Percentiles rank a stretch among this genome's conserved stretches.
Conservation (phyloP, 768 basidiomycete species). For the Trametes cinnabarina region DNA sequence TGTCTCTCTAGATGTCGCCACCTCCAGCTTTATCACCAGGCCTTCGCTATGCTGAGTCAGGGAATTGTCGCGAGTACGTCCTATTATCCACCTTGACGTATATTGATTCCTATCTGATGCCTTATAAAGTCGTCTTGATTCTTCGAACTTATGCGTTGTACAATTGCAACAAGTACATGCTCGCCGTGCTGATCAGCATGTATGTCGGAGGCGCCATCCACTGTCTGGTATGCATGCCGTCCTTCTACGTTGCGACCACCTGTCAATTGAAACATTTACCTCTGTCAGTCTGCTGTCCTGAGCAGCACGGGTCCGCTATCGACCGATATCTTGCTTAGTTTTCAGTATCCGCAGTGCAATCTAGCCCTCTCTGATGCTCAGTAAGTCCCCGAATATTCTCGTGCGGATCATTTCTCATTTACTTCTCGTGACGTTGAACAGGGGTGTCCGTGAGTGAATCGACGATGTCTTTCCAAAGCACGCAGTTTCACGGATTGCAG, state of each 20-base stretch:
- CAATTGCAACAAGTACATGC: slow-evolving; percentile 19
- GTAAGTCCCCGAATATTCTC: not conserved
- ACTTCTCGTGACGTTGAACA: not conserved
- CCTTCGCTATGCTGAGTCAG: slow-evolving; percentile 1
- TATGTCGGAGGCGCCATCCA: slow-evolving; percentile 8
- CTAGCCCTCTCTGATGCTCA: slow-evolving; percentile 7
- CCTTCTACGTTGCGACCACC: not conserved
- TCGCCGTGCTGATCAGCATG: slow-evolving; percentile 6
- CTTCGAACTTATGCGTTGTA: slow-evolving; percentile 28
- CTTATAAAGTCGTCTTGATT: slow-evolving; percentile 18
- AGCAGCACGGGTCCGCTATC: slow-evolving; percentile 8
- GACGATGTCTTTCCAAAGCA: not conserved
- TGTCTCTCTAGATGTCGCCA: slow-evolving; percentile 11
- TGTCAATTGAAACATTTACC: not conserved
- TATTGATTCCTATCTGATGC: not conserved
- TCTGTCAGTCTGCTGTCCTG: not conserved
- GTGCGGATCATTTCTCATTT: not conserved
- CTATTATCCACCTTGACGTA: not conserved
- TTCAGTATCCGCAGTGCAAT: not conserved
- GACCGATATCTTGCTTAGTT: not conserved
- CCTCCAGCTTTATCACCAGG: slow-evolving; percentile 9
- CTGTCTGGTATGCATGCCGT: not conserved
- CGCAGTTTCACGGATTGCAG: not conserved
- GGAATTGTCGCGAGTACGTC: slow-evolving; percentile 11
- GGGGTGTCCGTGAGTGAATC: slow-evolving; percentile 9